Base-by-base conservation (phyloP, 2,329 filamentous ascomycete genomes). In the Cordyceps farinosa region DNA sequence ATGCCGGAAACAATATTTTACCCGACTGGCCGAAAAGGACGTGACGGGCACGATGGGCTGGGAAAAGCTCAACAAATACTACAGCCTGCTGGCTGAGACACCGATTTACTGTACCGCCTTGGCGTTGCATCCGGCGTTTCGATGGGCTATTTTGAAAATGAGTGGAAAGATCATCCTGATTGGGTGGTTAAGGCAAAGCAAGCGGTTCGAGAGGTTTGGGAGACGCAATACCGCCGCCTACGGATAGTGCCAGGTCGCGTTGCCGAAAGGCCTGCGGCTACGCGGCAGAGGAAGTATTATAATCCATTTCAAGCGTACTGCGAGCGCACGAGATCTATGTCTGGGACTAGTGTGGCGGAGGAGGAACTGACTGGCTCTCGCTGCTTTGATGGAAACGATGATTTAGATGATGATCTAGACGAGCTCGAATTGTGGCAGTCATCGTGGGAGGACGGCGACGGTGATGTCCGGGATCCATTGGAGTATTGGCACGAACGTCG, bases 321-420 rank as follows among this genome's bases (percentile, higher is more conserved):
- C 38, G 47, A 50, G 47, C 57, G 48, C 34, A 61, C 52, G 32
- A 45, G 47, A 32, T 36, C 40, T 13, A 44, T 22, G 13, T 40
- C 36, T 34, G n/a, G 38, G 47, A 52, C 27, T 15, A 48, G 42
- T 53, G 22, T 15, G 50, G 45, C 47, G 51, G 52, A 9, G 40
- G 32, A 29, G 84, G 71, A 76, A 8, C 32, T 34, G 32, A 34
- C 32, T 34, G 32, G 32, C 32, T 34, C 5, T 34, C 32, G 32
- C 32, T 84, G 22, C 76, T 84, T 62, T 79, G 78, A 36, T 6
- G 51, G 36, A 30, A 13, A 30, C 22, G 34, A 40, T 32, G 34
- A 42, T 15, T 3, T 13, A 13, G 38, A 40, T n/a, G 53, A 42
- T 42, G 30, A 36, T 22, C 9, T 9, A 53, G 38, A 34, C 32